Evolutionary conservation across 768 basidiomycete genomes (phyloP).

Genomic region (Rhizopogon salebrosus): DNA sequence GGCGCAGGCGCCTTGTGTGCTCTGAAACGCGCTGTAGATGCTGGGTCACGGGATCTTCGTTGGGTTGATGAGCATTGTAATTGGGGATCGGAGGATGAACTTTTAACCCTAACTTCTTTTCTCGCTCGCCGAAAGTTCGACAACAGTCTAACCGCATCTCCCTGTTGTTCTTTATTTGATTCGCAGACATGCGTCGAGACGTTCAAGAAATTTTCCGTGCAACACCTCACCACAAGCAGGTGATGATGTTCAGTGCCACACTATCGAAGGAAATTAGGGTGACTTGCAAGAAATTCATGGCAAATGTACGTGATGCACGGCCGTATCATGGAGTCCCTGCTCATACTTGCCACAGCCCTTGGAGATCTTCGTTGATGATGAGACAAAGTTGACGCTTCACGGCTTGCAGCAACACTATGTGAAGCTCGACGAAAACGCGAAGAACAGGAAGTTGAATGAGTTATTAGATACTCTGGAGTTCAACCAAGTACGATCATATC

Average conservation of each 20-base stretch:
- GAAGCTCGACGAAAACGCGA: slow-evolving; percentile 89
- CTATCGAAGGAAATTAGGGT: slow-evolving; percentile 93
- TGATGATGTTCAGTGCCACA: slow-evolving; percentile 99
- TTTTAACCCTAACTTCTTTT: slow-evolving; percentile 38
- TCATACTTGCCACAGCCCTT: slow-evolving; percentile 59
- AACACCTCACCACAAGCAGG: slow-evolving; percentile 99
- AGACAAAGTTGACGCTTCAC: slow-evolving; percentile 96
- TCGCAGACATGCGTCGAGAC: slow-evolving; percentile 98
- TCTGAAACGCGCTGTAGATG: slow-evolving; percentile 34
- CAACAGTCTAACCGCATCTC: slow-evolving; percentile 59
- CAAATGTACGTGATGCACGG: slow-evolving; percentile 63
- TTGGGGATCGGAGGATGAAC: slow-evolving; percentile 24
- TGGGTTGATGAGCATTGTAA: slow-evolving; percentile 30
- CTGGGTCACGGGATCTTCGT: slow-evolving; percentile 31
- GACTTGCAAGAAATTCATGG: slow-evolving; percentile 99
- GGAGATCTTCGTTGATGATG: slow-evolving; percentile 99
- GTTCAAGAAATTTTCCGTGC: slow-evolving; percentile 99
- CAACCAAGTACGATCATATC: slow-evolving; percentile 66
- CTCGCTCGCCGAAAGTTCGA: slow-evolving; percentile 46
- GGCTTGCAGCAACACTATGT: slow-evolving; percentile 99
- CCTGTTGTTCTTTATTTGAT: slow-evolving; percentile 37
- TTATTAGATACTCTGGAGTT: slow-evolving; percentile 94
- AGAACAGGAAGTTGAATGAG: slow-evolving; percentile 97
- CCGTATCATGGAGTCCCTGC: background rate
- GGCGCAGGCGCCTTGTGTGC: slow-evolving; percentile 33